phyloP scores from a whole-genome alignment of 106 monocot species.

The Platanthera zijinensis region DNA sequence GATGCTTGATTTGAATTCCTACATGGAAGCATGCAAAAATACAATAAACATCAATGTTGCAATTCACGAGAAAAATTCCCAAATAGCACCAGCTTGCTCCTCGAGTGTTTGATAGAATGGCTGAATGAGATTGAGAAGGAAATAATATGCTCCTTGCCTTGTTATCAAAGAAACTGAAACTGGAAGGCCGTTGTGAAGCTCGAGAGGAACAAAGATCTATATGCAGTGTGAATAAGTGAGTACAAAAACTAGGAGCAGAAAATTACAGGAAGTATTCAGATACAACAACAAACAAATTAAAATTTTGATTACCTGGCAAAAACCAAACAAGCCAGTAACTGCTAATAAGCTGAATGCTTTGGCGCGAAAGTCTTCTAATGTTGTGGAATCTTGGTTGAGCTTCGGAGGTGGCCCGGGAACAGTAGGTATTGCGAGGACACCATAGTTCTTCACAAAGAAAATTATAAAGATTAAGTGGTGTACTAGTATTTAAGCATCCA shows the following conservation, averaged over 20 bases:
- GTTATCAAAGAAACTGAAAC: constrained; percentile 81
- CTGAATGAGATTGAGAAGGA: constrained; percentile 61
- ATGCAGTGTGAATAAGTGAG: background rate
- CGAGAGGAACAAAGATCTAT: constrained; percentile 78
- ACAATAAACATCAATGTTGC: background rate
- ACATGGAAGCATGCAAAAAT: background rate
- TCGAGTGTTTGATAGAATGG: constrained; percentile 34
- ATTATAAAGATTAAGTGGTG: too few relatives aligned
- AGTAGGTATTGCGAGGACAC: constrained; percentile 70
- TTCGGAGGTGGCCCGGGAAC: constrained; percentile 46
- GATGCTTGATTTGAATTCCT: too few relatives aligned
- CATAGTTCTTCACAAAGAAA: too few relatives aligned
- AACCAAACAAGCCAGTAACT: constrained; percentile 81
- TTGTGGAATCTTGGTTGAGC: constrained; percentile 27
- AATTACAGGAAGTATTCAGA: too few relatives aligned
- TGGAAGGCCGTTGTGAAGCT: constrained; percentile 54
- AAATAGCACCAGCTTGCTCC: constrained; percentile 34
- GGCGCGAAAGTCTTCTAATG: constrained; percentile 58
- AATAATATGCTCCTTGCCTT: constrained; percentile 62
- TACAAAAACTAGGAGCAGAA: background rate
- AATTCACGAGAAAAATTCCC: constrained; percentile 12
- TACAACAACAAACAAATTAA: background rate
- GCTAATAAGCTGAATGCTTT: constrained; percentile 81
- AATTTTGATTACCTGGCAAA: constrained; percentile 41
- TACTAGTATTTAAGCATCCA: too few relatives aligned